Evolutionary conservation across 805 yeast species (phyloP), one percentile per base, ranked within the genome.

Genomic region (Yamadazyma akitaensis): DNA sequence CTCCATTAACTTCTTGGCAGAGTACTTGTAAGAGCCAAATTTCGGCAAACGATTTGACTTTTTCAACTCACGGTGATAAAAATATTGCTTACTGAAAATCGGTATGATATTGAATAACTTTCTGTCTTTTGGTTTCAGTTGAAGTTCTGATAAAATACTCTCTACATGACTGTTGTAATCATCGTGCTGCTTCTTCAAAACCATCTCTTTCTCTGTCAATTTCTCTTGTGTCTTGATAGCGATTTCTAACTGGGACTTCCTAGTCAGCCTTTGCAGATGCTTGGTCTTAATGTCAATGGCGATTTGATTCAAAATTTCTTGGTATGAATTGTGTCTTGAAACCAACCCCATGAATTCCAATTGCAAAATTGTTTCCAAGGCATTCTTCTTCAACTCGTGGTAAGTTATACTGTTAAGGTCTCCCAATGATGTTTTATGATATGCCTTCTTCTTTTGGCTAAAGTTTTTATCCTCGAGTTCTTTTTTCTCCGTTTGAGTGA

Each of bases 1-100:
- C 48, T 90, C 97, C 58, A 79, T 71, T 33, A 92, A 73, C 57
- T 82, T 84, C 53, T 85, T 84, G 3, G 88, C 84, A 0, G 88
- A 77, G 67, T 88, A 87, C 61, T 82, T 82, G 69, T 79, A 85
- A 1, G 88, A 80, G 2, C 96, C 96, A 63, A 83, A 87, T 59
- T 77, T 79, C 1, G 92, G 88, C 34, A 84, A 64, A 40, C 84
- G 72, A 31, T 89, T 88, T 16, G 74, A 64, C 65, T 77, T 81
- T 57, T 81, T 81, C 54, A 87, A 67, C 52, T 83, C 87, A 28
- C 90, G 68, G 60, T 82, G 85, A 58, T 85, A 84, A 66, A 84
- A 84, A 62, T 82, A 85, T 55, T 87, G 92, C 59, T 80, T 87
- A 43, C 85, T 82, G 71, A 84, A 86, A 25, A 76, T 67, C 5